phyloP scores from a whole-genome alignment of 129 eudicot species.

The Glebionis coronaria region DNA sequence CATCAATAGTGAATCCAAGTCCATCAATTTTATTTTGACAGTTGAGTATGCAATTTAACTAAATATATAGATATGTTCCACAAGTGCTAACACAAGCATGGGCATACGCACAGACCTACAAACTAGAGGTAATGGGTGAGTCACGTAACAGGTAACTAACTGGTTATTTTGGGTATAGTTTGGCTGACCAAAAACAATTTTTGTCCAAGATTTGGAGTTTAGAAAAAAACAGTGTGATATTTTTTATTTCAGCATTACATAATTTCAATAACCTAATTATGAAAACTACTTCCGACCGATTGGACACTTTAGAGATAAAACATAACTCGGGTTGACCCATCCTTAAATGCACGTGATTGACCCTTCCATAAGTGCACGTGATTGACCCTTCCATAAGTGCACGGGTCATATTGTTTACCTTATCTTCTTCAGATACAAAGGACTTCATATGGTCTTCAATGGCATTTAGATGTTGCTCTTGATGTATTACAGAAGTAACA shows the following conservation, averaged over 20 bases:
- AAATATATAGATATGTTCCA: neutral
- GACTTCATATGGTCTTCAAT: conserved; percentile 43
- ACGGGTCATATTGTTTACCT: conserved; percentile 30
- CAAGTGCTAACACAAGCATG: conserved; percentile 2
- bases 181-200: too few species aligned
- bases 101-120: too few species aligned
- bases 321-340: neutral
- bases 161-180: too few species aligned
- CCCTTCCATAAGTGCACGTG: too few species aligned
- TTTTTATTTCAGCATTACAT: too few species aligned
- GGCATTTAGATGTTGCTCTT: conserved; percentile 40
- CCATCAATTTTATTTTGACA: neutral
- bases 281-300: too few species aligned
- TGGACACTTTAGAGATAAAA: neutral
- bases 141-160: too few species aligned
- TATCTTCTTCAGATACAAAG: conserved; percentile 42
- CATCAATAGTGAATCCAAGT: neutral
- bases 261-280: too few species aligned
- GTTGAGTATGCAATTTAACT: neutral
- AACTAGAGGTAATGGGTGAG: neutral
- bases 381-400: too few species aligned
- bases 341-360: too few species aligned
- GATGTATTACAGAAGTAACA: conserved; percentile 44
- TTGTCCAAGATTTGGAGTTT: too few species aligned
- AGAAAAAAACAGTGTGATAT: too few species aligned